A percentile compares a stretch with the other conserved stretches of the same genome.
phyloP scores from a whole-genome alignment of 2,329 filamentous ascomycete genomes.

The Zarea fungicola region DNA sequence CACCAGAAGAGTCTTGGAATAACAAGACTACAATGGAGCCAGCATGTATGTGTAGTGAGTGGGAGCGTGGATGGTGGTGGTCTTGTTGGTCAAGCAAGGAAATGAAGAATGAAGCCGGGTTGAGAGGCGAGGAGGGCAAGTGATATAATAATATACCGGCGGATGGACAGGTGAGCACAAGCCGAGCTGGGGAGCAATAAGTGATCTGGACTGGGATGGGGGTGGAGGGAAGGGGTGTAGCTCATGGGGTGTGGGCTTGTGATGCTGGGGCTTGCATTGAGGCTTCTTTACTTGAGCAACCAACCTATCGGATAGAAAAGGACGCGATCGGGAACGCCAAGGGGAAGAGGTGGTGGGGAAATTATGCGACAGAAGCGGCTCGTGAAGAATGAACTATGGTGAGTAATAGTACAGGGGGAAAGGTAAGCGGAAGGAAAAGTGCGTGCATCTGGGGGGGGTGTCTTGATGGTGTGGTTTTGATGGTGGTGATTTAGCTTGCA shows the following conservation, averaged over 20 bases:
- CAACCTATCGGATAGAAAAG: neutral
- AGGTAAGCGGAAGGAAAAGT: slow-evolving; percentile 9
- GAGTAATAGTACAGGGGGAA: slow-evolving; percentile 4
- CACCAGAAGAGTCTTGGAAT: slow-evolving; percentile 6
- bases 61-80: too few relatives aligned
- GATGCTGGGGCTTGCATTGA: slow-evolving; percentile 1
- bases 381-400: neutral
- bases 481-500: too few relatives aligned
- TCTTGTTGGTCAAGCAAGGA: too few relatives aligned
- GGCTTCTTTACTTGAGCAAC: too few relatives aligned
- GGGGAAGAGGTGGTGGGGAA: neutral
- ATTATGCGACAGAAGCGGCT: neutral
- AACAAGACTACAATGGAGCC: slow-evolving; percentile 7
- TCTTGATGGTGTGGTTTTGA: slow-evolving; percentile 2
- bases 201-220: slow-evolving; percentile 5
- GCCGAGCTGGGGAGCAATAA: neutral
- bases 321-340: slow-evolving; percentile 7
- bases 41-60: neutral
- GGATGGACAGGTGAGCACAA: neutral
- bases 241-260: neutral
- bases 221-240: slow-evolving; percentile 3
- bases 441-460: slow-evolving; percentile 3
- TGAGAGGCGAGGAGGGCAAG: neutral
- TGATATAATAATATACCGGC: slow-evolving; percentile 1
- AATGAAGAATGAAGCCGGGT: neutral